These are phyloP conservation scores for Naganishia friedmannii DNA, from an alignment of 768 basidiomycete genomes.

Conservation along the genomic window DNA sequence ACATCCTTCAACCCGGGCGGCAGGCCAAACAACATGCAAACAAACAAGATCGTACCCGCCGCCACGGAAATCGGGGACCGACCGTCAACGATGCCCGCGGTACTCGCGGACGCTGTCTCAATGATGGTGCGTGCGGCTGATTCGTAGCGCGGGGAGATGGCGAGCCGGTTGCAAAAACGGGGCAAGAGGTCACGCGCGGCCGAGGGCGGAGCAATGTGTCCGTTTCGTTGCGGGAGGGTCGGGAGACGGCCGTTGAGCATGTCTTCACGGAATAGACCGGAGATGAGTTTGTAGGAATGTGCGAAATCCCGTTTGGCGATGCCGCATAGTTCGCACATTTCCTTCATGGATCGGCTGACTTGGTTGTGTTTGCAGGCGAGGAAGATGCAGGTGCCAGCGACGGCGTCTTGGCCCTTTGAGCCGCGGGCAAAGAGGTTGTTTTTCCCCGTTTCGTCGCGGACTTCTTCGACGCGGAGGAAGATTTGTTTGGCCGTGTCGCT, in stretches of 20 bases:
- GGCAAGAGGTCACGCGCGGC: slow-evolving; percentile 79
- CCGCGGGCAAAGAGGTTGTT: slow-evolving; percentile 26
- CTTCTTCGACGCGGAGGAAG: slow-evolving; percentile 44
- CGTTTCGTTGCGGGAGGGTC: slow-evolving; percentile 9
- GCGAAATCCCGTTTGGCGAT: slow-evolving; percentile 31
- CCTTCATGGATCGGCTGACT: slow-evolving; percentile 30
- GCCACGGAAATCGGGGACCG: slow-evolving; percentile 96
- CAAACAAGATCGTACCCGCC: slow-evolving; percentile 93
- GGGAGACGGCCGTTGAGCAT: slow-evolving; percentile 24
- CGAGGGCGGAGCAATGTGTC: slow-evolving; percentile 10
- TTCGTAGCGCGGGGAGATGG: slow-evolving; percentile 76
- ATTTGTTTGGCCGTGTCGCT: slow-evolving; percentile 51
- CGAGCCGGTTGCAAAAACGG: slow-evolving; percentile 91
- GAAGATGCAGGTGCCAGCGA: slow-evolving; percentile 32
- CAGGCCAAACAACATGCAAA: slow-evolving; percentile 74
- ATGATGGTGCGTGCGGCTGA: slow-evolving; percentile 76
- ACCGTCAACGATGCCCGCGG: slow-evolving; percentile 70
- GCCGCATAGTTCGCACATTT: slow-evolving; percentile 28
- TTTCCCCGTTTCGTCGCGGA: slow-evolving; percentile 28
- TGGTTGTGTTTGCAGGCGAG: slow-evolving; percentile 33
- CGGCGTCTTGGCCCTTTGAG: slow-evolving; percentile 14
- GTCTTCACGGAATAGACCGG: slow-evolving; percentile 23
- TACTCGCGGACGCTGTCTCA: slow-evolving; percentile 71
- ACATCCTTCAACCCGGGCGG: slow-evolving; percentile 78
- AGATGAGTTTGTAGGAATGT: slow-evolving; percentile 27